phyloP scores from a whole-genome alignment of 768 basidiomycete species.

The Suillus spraguei region DNA sequence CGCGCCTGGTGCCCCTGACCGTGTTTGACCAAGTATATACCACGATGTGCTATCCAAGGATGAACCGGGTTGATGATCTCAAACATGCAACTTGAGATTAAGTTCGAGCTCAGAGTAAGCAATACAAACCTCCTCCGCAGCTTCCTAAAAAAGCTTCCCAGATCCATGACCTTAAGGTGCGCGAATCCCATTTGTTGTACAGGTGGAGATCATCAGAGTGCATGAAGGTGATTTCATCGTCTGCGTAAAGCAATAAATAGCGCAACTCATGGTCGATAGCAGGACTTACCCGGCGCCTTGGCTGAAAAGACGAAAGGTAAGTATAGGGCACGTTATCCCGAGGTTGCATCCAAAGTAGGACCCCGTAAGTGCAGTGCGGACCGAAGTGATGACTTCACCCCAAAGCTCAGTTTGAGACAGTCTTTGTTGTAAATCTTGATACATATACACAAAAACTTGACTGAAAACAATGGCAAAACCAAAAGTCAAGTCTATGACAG shows the following conservation, averaged over 20 bases:
- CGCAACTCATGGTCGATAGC: not conserved
- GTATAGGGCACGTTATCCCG: not conserved
- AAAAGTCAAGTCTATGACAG: no score
- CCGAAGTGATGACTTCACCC: no score
- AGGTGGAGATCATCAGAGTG: conserved; percentile 75
- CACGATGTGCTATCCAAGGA: no score
- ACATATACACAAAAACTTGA: no score
- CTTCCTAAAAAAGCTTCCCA: conserved; percentile 82
- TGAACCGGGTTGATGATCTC: conserved; percentile 84
- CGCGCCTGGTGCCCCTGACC: no score
- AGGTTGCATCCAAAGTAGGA: no score
- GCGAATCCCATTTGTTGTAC: conserved; percentile 77
- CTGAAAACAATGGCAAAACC: no score
- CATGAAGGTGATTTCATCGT: conserved; percentile 80
- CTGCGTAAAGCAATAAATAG: conserved; percentile 34
- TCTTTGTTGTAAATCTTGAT: no score
- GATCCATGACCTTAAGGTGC: conserved; percentile 86
- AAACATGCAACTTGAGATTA: not conserved
- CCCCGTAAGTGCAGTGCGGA: no score
- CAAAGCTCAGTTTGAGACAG: no score
- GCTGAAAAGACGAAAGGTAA: conserved; percentile 62
- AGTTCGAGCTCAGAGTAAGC: conserved; percentile 2
- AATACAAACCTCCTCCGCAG: conserved; percentile 50
- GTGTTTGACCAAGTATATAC: conserved; percentile 92
- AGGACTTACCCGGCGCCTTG: conserved; percentile 70